A percentile compares a stretch with the other conserved stretches of the same genome.
These are phyloP conservation scores for Aspergillus udagawae DNA, from an alignment of 2,329 filamentous ascomycete genomes.

Conservation along the genomic window DNA sequence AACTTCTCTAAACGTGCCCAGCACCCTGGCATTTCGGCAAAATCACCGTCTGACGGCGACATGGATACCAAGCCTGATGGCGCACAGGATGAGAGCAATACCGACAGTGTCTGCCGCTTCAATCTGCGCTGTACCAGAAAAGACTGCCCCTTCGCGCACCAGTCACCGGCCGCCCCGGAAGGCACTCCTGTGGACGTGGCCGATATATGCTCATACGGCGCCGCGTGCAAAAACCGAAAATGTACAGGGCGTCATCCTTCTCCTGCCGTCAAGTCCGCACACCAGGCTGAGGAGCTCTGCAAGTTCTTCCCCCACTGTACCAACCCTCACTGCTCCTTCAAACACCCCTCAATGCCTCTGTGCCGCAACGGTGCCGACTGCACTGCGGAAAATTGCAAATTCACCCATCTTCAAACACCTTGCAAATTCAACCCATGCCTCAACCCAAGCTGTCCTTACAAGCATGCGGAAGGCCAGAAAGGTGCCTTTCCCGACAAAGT, in stretches of 20 bases:
- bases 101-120: slow-evolving; percentile 76
- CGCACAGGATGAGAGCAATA: slow-evolving; percentile 51
- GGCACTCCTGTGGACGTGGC: slow-evolving; percentile 72
- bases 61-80: slow-evolving; percentile 39
- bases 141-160: slow-evolving; percentile 90
- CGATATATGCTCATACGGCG: slow-evolving; percentile 79
- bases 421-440: slow-evolving; percentile 92
- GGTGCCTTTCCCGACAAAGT: slow-evolving; percentile 84
- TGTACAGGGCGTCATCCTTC: slow-evolving; percentile 90
- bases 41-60: slow-evolving; percentile 19
- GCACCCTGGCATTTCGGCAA: slow-evolving; percentile 23
- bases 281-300: slow-evolving; percentile 82
- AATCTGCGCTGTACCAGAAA: slow-evolving; percentile 84
- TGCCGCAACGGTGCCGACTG: slow-evolving; percentile 93
- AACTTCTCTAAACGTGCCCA: slow-evolving; percentile 49
- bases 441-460: slow-evolving; percentile 82
- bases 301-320: slow-evolving; percentile 89
- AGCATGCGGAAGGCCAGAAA: slow-evolving; percentile 86
- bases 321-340: slow-evolving; percentile 82
- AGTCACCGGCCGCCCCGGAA: slow-evolving; percentile 82
- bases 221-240: slow-evolving; percentile 92
- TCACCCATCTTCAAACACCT: slow-evolving; percentile 76
- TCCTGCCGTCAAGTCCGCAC: slow-evolving; percentile 71
- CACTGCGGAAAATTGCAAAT: slow-evolving; percentile 76
- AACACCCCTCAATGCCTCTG: slow-evolving; percentile 78